phyloP scores from a whole-genome alignment of 352 stramenopile species.

The Globisporangium carolinianum region DNA sequence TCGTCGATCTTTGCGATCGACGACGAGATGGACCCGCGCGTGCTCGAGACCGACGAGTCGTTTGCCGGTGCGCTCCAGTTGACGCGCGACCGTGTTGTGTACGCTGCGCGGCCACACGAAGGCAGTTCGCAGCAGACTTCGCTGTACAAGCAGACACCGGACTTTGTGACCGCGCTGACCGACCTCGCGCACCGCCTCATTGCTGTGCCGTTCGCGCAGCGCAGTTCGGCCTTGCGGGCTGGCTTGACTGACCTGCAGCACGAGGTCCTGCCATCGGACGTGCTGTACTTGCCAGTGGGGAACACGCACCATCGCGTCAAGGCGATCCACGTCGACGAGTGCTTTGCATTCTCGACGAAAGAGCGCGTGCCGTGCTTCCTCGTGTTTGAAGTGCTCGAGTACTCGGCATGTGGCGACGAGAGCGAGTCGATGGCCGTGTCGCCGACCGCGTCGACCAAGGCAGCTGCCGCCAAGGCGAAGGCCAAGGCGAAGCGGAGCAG shows the following conservation, averaged over 20 bases:
- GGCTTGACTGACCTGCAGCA: constrained; percentile 42
- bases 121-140: constrained; percentile 52
- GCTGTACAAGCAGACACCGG: constrained; percentile 62
- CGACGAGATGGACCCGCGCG: constrained; percentile 25
- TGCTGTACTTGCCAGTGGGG: constrained; percentile 75
- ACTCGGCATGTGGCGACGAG: constrained; percentile 21
- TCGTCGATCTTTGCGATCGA: constrained; percentile 58
- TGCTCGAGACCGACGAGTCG: constrained; percentile 36
- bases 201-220: constrained; percentile 26
- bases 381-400: constrained; percentile 78
- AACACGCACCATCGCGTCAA: constrained; percentile 76
- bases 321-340: constrained; percentile 61
- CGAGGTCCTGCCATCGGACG: constrained; percentile 54
- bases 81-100: constrained; percentile 43
- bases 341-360: constrained; percentile 80
- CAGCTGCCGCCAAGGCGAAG: background rate
- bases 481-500: constrained; percentile 17
- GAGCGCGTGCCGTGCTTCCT: constrained; percentile 81
- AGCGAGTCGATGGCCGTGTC: background rate
- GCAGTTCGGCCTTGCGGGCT: constrained; percentile 42
- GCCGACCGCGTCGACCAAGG: constrained; percentile 10
- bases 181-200: constrained; percentile 64
- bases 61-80: constrained; percentile 49
- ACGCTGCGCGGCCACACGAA: constrained; percentile 53
- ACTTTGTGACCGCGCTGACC: constrained; percentile 63